These are phyloP conservation scores for Carex cristatella DNA, from an alignment of 176 grass and related monocot species.

Conservation along the genomic window DNA sequence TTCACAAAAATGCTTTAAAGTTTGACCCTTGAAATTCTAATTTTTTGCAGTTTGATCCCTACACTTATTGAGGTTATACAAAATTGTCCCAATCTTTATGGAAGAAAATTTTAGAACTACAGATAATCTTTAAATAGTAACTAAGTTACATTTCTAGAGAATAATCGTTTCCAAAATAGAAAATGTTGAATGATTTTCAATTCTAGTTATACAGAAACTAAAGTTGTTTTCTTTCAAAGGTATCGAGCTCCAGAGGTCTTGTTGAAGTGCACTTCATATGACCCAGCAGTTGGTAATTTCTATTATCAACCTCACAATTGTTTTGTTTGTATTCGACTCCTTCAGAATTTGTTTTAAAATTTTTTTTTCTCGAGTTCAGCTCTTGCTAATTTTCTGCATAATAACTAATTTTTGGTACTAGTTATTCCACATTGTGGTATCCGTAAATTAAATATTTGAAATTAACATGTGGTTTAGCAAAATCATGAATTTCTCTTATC, in stretches of 20 bases:
- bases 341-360: not conserved
- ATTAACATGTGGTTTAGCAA: not conserved
- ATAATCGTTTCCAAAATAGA: not conserved
- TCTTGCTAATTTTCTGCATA: not conserved
- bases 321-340: not conserved
- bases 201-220: not conserved
- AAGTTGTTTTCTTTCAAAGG: slow-evolving; percentile 29
- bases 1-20: not conserved
- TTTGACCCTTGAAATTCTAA: not conserved
- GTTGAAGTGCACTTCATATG: slow-evolving; percentile 57
- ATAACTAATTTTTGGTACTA: not conserved
- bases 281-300: slow-evolving; percentile 69
- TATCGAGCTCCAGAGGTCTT: slow-evolving; percentile 89
- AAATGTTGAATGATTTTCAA: not conserved
- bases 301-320: not conserved
- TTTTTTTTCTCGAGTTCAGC: not conserved
- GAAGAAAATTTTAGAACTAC: not conserved
- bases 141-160: not conserved
- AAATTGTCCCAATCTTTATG: not conserved
- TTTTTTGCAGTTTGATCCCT: not conserved
- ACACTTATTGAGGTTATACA: not conserved
- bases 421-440: not conserved
- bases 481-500: not conserved
- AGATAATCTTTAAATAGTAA: not conserved
- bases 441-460: not conserved